These are phyloP conservation scores for Aureobasidium subglaciale DNA, from an alignment of 2,329 filamentous ascomycete genomes.

Conservation along the genomic window DNA sequence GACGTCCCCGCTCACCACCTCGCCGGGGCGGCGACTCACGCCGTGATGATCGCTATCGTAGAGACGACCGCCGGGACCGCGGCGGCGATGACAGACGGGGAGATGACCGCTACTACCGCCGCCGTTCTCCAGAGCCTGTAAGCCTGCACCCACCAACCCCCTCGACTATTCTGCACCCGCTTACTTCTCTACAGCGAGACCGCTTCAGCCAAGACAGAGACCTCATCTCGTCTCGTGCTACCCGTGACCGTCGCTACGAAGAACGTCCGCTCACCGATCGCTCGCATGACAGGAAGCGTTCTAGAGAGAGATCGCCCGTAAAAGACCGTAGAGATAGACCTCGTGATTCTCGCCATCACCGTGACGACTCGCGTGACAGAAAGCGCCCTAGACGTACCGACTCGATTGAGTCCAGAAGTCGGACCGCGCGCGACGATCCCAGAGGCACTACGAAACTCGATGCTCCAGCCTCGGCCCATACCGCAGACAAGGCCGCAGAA, in stretches of 20 bases:
- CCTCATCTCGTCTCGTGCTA: constrained; percentile 54
- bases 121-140: constrained; percentile 44
- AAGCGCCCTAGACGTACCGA: constrained; percentile 58
- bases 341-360: constrained; percentile 64
- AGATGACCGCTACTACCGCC: constrained; percentile 37
- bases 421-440: constrained; percentile 52
- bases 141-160: neutral
- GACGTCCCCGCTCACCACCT: constrained; percentile 12
- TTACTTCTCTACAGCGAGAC: constrained; percentile 43
- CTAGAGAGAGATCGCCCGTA: constrained; percentile 47
- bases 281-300: constrained; percentile 59
- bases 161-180: constrained; percentile 34
- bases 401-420: constrained; percentile 63
- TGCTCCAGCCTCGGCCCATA: constrained; percentile 20
- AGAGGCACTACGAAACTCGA: constrained; percentile 37
- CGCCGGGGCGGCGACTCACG: constrained; percentile 15
- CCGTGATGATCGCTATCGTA: constrained; percentile 19
- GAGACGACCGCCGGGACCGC: constrained; percentile 20
- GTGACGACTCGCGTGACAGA: constrained; percentile 67
- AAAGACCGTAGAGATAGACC: constrained; percentile 48
- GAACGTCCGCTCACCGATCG: constrained; percentile 47
- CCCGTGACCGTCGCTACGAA: constrained; percentile 42
- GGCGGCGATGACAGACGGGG: constrained; percentile 16
- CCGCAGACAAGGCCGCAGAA: constrained; percentile 48
- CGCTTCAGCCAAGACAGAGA: constrained; percentile 36